A percentile compares a stretch with the other conserved stretches of the same genome.
Conservation (phyloP, 2,329 filamentous ascomycete genomes). For the Fusarium duplospermum region DNA sequence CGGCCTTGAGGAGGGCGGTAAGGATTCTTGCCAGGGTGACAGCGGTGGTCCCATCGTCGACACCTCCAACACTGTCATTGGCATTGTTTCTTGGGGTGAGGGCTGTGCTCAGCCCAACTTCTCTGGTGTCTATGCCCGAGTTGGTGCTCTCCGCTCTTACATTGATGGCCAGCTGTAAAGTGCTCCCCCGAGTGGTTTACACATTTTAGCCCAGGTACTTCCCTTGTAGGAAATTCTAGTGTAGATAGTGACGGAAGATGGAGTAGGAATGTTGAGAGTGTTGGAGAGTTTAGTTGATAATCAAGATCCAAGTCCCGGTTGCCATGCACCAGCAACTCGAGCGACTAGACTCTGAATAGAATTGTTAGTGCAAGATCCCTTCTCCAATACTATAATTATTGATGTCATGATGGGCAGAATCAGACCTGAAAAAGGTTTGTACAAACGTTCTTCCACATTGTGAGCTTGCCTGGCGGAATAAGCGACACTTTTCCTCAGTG, state of each 20-base stretch:
- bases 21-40: slow-evolving; percentile 50
- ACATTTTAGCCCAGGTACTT: neutral
- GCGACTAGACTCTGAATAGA: neutral
- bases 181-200: neutral
- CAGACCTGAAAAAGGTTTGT: neutral
- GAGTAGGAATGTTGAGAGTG: neutral
- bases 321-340: neutral
- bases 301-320: neutral
- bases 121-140: slow-evolving; percentile 46
- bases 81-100: slow-evolving; percentile 48
- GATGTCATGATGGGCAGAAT: neutral
- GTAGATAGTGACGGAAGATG: neutral
- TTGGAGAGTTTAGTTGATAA: neutral
- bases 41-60: slow-evolving; percentile 48
- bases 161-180: slow-evolving; percentile 40
- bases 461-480: neutral
- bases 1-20: slow-evolving; percentile 41
- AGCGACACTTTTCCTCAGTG: neutral
- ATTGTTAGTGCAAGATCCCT: neutral
- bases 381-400: neutral
- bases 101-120: slow-evolving; percentile 43
- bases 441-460: neutral
- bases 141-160: slow-evolving; percentile 42
- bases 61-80: slow-evolving; percentile 36
- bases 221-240: neutral